Evolutionary conservation across 108 stramenopile genomes (phyloP).

Genomic region (Conticribra guillardii): DNA sequence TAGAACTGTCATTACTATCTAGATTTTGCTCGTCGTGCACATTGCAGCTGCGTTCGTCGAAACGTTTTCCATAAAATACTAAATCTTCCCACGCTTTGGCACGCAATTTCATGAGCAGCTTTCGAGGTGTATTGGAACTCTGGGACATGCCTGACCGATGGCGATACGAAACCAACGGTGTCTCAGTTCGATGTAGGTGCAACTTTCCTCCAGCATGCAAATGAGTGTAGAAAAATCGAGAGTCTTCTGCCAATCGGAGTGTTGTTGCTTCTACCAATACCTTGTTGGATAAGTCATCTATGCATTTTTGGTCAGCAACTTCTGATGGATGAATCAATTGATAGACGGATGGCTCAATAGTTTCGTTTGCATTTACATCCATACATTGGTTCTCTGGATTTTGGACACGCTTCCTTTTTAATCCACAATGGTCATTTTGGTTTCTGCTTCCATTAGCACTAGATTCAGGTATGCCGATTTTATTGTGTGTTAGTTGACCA

Average conservation of each 20-base stretch:
- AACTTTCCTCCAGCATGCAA: slow-evolving; percentile 57
- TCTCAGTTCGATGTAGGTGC: slow-evolving; percentile 51
- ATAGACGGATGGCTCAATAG: slow-evolving; percentile 24
- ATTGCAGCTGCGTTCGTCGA: not conserved
- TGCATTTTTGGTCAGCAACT: not conserved
- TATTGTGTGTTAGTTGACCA: too few relatives aligned
- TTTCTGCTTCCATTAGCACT: too few relatives aligned
- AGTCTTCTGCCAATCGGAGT: slow-evolving; percentile 86
- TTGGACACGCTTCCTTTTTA: slow-evolving; percentile 3
- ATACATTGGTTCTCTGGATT: not conserved
- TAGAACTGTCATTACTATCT: too few relatives aligned
- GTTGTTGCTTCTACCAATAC: slow-evolving; percentile 40
- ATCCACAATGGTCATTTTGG: slow-evolving; percentile 3
- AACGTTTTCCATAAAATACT: slow-evolving; percentile 39
- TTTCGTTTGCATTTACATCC: slow-evolving; percentile 3
- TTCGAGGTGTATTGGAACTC: slow-evolving; percentile 80
- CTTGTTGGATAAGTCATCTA: too few relatives aligned
- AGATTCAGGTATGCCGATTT: too few relatives aligned
- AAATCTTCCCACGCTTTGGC: slow-evolving; percentile 71
- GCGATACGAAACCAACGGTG: slow-evolving; percentile 82
- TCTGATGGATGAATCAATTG: slow-evolving; percentile 58
- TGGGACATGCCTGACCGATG: slow-evolving; percentile 74
- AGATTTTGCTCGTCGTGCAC: too few relatives aligned
- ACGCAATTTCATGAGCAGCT: slow-evolving; percentile 74
- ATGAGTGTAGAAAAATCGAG: slow-evolving; percentile 88